These are phyloP conservation scores for Camelina sativa DNA, from an alignment of 345 rosid species.

Conservation along the genomic window DNA sequence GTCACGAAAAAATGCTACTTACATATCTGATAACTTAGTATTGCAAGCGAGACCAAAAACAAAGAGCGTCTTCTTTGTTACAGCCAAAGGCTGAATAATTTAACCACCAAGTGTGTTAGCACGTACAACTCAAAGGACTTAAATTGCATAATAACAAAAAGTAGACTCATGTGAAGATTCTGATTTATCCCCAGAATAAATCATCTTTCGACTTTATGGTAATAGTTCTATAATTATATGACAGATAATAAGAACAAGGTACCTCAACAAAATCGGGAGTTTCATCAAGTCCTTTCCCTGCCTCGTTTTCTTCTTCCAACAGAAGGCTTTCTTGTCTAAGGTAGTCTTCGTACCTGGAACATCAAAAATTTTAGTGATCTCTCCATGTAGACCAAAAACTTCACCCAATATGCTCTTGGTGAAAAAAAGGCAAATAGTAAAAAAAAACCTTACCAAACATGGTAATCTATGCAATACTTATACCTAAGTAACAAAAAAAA, in stretches of 20 bases:
- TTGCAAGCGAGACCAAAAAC: background rate
- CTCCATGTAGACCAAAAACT: background rate
- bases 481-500: background rate
- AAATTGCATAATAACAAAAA: too few relatives aligned
- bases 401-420: background rate
- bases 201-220: background rate
- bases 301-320: too few relatives aligned
- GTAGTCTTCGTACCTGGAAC: conserved; percentile 9
- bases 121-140: too few relatives aligned
- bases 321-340: background rate
- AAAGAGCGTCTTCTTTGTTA: background rate
- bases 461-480: background rate
- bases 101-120: background rate
- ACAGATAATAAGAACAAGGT: background rate
- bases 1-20: background rate
- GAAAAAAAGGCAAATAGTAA: background rate
- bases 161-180: too few relatives aligned
- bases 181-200: too few relatives aligned
- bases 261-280: too few relatives aligned
- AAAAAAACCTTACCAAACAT: conserved; percentile 9
- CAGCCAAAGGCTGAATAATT: background rate
- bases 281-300: too few relatives aligned
- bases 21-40: background rate
- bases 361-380: background rate
- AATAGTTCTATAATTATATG: background rate